These are phyloP conservation scores for Saksenaea vasiformis DNA, from an alignment of 371 early-diverging fungal species.

Conservation along the genomic window DNA sequence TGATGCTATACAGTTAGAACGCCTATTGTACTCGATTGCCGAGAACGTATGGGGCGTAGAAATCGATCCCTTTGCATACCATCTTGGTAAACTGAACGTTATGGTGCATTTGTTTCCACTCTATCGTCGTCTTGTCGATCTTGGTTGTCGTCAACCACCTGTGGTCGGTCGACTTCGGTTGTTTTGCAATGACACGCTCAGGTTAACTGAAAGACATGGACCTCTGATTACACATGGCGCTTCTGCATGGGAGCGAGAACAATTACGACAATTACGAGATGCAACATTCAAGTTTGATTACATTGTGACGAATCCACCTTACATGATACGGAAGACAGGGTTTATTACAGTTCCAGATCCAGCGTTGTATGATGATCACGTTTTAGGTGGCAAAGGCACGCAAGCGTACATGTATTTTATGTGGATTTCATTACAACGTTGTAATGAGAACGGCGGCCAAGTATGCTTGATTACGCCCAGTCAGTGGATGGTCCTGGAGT, in stretches of 20 bases:
- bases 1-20: conserved; percentile 11
- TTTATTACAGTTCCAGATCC: conserved; percentile 60
- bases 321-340: conserved; percentile 68
- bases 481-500: conserved; percentile 67
- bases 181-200: conserved; percentile 63
- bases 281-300: conserved; percentile 54
- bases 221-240: conserved; percentile 11
- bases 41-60: conserved; percentile 62
- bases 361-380: conserved; percentile 51
- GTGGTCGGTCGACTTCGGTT: conserved; percentile 43
- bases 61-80: conserved; percentile 61
- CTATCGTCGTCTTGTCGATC: conserved; percentile 32
- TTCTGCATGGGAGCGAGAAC: conserved; percentile 36
- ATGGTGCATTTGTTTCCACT: conserved; percentile 44
- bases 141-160: conserved; percentile 3
- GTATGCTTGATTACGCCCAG: conserved; percentile 56
- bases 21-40: conserved; percentile 23
- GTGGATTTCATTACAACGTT: conserved; percentile 47
- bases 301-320: conserved; percentile 71
- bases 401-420: conserved; percentile 52
- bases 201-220: conserved; percentile 19
- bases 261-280: conserved; percentile 46
- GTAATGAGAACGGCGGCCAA: conserved; percentile 40
- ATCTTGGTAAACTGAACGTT: conserved; percentile 43
- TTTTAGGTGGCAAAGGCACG: conserved; percentile 48